These are phyloP conservation scores for Plantago lanceolata DNA, from an alignment of 305 asterid species.

Conservation along the genomic window DNA sequence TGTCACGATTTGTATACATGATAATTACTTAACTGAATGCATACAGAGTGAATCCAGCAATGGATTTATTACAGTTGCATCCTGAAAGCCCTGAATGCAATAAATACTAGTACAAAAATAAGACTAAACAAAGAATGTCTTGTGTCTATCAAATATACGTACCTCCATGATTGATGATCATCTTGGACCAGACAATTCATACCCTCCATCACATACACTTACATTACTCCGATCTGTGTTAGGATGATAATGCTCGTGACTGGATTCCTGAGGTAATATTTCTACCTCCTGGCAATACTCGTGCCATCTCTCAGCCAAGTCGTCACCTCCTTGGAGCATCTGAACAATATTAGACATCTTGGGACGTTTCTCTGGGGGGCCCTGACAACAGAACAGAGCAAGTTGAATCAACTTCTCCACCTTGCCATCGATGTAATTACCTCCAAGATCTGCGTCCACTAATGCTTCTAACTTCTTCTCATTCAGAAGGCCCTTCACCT, in stretches of 20 bases:
- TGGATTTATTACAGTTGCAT: too few species aligned
- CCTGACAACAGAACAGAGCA: background rate
- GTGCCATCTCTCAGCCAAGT: background rate
- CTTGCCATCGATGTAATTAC: conserved; percentile 31
- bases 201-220: too few species aligned
- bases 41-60: too few species aligned
- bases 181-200: conserved; percentile 81
- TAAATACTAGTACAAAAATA: too few species aligned
- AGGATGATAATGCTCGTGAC: conserved; percentile 44
- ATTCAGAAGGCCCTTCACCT: conserved; percentile 74
- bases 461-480: conserved; percentile 35
- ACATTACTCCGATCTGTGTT: conserved; percentile 33
- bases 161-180: too few species aligned
- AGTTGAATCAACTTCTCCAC: conserved; percentile 21
- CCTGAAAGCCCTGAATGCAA: too few species aligned
- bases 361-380: background rate
- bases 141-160: too few species aligned
- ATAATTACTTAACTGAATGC: too few species aligned
- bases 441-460: background rate
- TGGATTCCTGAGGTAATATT: conserved; percentile 65
- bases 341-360: background rate
- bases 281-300: conserved; percentile 71
- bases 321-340: background rate
- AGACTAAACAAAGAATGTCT: too few species aligned
- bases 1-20: too few species aligned